phyloP scores from a whole-genome alignment of 2,329 filamentous ascomycete genomes.

The Juglanconis oblonga region DNA sequence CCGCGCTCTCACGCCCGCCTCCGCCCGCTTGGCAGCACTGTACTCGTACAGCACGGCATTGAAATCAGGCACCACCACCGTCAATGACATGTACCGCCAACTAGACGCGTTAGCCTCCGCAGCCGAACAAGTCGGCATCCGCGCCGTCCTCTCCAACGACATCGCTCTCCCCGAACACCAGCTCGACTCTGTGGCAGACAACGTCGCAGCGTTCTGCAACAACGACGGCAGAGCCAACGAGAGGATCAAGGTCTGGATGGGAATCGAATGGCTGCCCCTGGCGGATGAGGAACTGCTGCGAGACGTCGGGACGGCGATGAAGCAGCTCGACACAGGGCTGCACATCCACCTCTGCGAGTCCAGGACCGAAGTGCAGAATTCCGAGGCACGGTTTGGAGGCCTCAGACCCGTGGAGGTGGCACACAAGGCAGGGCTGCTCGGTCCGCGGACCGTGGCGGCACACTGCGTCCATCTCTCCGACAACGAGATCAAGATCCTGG shows the following conservation, averaged over 20 bases:
- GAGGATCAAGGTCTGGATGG: constrained; percentile 23
- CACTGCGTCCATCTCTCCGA: constrained; percentile 23
- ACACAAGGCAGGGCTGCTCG: constrained; percentile 21
- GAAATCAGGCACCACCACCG: constrained; percentile 22
- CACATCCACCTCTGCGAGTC: constrained; percentile 24
- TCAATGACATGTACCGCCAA: constrained; percentile 27
- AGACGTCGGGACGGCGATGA: constrained; percentile 19
- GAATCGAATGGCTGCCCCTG: constrained; percentile 22
- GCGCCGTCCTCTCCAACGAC: constrained; percentile 22
- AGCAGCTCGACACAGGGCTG: constrained; percentile 20
- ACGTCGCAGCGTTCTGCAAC: constrained; percentile 18
- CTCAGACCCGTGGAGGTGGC: constrained; percentile 22
- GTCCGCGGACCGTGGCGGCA: constrained; percentile 23
- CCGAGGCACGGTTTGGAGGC: constrained; percentile 16
- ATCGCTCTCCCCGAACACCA: constrained; percentile 22
- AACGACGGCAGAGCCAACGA: constrained; percentile 18
- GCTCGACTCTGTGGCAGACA: constrained; percentile 22
- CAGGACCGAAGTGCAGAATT: constrained; percentile 19
- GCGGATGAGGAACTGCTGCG: constrained; percentile 19
- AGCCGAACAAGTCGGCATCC: constrained; percentile 22
- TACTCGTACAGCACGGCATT: constrained; percentile 22
- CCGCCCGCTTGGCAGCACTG: constrained; percentile 15
- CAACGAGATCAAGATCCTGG: constrained; percentile 20
- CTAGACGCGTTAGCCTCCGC: constrained; percentile 20
- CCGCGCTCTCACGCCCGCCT: constrained; percentile 19